Evolutionary conservation across 441 rosid species (phyloP).

Genomic region (Populus tomentosa): DNA sequence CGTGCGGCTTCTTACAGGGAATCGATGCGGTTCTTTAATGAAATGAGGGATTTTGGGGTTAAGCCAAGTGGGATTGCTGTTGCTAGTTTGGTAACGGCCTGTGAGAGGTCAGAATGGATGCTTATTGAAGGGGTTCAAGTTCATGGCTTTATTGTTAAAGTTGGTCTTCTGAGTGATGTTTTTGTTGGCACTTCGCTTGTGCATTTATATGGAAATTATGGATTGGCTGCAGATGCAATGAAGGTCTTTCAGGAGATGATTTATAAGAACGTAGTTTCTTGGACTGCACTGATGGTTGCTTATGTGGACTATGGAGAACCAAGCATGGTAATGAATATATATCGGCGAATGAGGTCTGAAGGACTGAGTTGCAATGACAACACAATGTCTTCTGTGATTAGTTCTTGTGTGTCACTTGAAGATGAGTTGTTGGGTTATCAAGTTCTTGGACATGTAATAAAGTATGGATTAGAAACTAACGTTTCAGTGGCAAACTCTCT

Average conservation of each 20-base stretch:
- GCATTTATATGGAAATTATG: constrained; percentile 69
- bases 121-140: constrained; percentile 59
- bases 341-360: constrained; percentile 46
- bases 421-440: constrained; percentile 53
- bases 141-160: constrained; percentile 53
- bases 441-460: constrained; percentile 54
- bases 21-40: constrained; percentile 39
- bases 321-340: constrained; percentile 46
- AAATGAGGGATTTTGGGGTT: constrained; percentile 41
- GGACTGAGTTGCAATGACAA: constrained; percentile 59
- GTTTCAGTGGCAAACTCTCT: constrained; percentile 70
- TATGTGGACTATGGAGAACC: constrained; percentile 51
- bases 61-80: constrained; percentile 55
- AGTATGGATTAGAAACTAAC: constrained; percentile 50
- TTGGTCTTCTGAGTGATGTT: constrained; percentile 58
- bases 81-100: constrained; percentile 74
- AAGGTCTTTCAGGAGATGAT: constrained; percentile 83
- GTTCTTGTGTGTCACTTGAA: constrained; percentile 56
- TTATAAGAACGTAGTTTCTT: constrained; percentile 69
- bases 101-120: constrained; percentile 66
- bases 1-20: constrained; percentile 43
- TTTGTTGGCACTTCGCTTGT: constrained; percentile 75
- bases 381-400: constrained; percentile 60
- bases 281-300: constrained; percentile 91
- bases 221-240: constrained; percentile 42